Base-by-base conservation (phyloP, 2,329 filamentous ascomycete species). In the Colletotrichum sp. region DNA sequence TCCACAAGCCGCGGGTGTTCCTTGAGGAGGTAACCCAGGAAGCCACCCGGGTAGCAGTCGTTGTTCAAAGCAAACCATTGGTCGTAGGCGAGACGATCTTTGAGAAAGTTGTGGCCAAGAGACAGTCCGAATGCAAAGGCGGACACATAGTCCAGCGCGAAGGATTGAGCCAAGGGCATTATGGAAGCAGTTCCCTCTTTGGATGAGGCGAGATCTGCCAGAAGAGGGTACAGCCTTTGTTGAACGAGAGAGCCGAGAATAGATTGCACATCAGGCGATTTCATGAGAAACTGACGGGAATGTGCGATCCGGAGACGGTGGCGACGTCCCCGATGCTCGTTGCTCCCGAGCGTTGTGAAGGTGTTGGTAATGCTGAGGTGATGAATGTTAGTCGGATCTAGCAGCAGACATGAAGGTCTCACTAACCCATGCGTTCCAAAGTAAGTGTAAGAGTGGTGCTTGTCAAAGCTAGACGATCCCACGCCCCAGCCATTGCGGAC, bases 401-500 rank as follows among this genome's bases (percentile, higher is more conserved):
- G 9, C n/a, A 21, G n/a, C 0, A 52, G 1, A 21, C 1, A 2
- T 21, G 44, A 21, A 0, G 3, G 6, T 21, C 44, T 21, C 10
- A 52, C 44, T 21, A 13, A 52, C 44, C 44, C 44, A 52, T 52
- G 44, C 3, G 44, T 52, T 52, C 44, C n/a, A n/a, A 52, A 52
- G 13, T 52, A 52, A 2, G 44, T 21, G 2, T 52, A 52, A 21
- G 44, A 52, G 44, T 52, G 44, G n/a, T 52, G 44, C 44, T 52
- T 52, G 12, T 52, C 44, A 0, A 52, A 52, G 12, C 44, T 52
- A n/a, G 44, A 52, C 10, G 44, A 21, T 52, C 44, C 44, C 44
- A 52, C 44, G n/a, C 44, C 44, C 44, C 44, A 52, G 44, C 44
- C 44, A 3, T 52, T 52, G 0, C 44, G 44, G 10, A 52, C 44